phyloP scores from a whole-genome alignment of 345 rosid genomes.

The Ceriops decandra region DNA sequence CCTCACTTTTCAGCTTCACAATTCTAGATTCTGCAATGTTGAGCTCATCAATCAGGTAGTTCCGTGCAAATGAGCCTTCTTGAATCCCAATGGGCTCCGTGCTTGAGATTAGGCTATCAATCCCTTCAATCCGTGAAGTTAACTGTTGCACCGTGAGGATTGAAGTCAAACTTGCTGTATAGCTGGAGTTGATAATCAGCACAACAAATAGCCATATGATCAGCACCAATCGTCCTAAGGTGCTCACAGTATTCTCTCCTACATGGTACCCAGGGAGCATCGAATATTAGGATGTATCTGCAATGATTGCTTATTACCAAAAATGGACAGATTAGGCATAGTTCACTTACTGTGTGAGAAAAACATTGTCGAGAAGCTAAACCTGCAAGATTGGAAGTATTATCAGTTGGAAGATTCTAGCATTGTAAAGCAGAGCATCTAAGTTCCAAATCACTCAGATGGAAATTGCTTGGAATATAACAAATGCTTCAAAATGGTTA shows the following conservation, averaged over 20 bases:
- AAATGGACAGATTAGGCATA: slow-evolving; percentile 4
- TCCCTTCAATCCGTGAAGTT: slow-evolving; percentile 72
- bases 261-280: slow-evolving; percentile 24
- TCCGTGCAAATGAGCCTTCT: slow-evolving; percentile 79
- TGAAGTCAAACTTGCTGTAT: slow-evolving; percentile 93
- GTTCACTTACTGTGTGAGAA: slow-evolving; percentile 85
- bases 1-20: slow-evolving; percentile 41
- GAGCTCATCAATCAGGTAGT: slow-evolving; percentile 79
- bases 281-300: not conserved
- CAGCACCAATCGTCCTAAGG: slow-evolving; percentile 75
- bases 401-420: slow-evolving; percentile 11
- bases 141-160: slow-evolving; percentile 89
- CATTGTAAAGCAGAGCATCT: slow-evolving; percentile 2
- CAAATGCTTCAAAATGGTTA: not conserved
- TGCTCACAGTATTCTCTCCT: slow-evolving; percentile 92
- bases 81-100: slow-evolving; percentile 77
- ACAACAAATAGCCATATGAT: slow-evolving; percentile 92
- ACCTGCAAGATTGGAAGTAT: slow-evolving; percentile 60
- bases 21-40: slow-evolving; percentile 67
- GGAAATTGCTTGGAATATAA: not conserved
- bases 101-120: slow-evolving; percentile 62
- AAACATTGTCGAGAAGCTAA: slow-evolving; percentile 99
- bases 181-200: slow-evolving; percentile 91
- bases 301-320: not conserved
- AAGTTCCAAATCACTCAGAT: not conserved